These are phyloP conservation scores for Aspergillus udagawae DNA, from an alignment of 2,329 filamentous ascomycete species.

Conservation along the genomic window DNA sequence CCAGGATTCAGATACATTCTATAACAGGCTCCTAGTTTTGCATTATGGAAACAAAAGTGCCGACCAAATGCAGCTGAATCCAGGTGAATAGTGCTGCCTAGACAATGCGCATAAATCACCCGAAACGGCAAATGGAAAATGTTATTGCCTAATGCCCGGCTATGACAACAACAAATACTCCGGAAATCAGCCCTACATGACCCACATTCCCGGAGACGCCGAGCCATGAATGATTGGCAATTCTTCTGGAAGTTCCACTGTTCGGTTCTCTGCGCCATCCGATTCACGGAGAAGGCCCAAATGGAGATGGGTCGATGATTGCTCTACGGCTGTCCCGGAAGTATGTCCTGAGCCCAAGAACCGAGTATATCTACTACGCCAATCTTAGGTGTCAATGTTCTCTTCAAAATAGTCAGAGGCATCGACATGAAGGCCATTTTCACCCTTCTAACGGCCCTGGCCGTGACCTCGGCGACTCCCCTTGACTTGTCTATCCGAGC, in stretches of 20 bases:
- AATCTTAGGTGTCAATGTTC: neutral
- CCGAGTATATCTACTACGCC: neutral
- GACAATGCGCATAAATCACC: neutral
- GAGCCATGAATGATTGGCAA: neutral
- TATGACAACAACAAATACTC: neutral
- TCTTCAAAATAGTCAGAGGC: too few species aligned
- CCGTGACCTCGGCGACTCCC: neutral
- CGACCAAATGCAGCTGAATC: neutral
- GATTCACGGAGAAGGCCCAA: neutral
- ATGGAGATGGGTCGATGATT: neutral
- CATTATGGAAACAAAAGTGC: too few species aligned
- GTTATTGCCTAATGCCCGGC: neutral
- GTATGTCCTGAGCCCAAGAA: neutral
- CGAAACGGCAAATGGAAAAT: neutral
- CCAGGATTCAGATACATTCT: constrained; percentile 21
- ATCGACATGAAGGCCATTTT: neutral
- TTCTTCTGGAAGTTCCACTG: neutral
- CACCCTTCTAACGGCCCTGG: neutral
- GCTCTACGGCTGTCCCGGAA: neutral
- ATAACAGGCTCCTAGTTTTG: neutral
- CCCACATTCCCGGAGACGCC: neutral
- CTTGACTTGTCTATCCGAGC: constrained; percentile 27
- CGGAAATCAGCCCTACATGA: neutral
- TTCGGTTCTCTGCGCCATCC: neutral
- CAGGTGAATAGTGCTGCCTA: neutral